These are phyloP conservation scores for Neurospora sp. DNA, from an alignment of 495 filamentous ascomycete species.

Conservation along the genomic window DNA sequence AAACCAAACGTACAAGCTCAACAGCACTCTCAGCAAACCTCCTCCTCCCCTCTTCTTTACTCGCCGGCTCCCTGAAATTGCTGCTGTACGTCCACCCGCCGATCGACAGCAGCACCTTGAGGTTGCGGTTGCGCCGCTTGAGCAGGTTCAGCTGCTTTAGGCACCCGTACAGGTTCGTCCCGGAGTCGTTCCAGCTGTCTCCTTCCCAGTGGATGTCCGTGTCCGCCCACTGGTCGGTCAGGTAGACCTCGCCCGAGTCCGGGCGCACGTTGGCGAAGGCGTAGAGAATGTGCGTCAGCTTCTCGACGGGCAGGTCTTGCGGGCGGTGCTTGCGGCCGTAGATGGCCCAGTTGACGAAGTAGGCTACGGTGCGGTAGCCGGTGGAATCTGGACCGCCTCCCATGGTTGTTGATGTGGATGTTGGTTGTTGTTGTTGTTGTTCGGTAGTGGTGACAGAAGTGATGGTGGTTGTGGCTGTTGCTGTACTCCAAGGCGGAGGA, in stretches of 20 bases:
- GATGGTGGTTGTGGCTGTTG: neutral
- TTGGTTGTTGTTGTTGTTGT: neutral
- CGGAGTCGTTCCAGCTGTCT: slow-evolving; percentile 61
- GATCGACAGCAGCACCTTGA: slow-evolving; percentile 88
- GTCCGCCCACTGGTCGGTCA: slow-evolving; percentile 82
- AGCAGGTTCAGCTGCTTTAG: slow-evolving; percentile 88
- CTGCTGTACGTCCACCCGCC: slow-evolving; percentile 93
- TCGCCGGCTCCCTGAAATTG: slow-evolving; percentile 72
- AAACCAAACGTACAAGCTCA: slow-evolving; percentile 31
- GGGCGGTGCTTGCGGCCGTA: slow-evolving; percentile 82
- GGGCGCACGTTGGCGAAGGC: slow-evolving; percentile 58
- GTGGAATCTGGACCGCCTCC: slow-evolving; percentile 26
- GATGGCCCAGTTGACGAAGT: slow-evolving; percentile 92
- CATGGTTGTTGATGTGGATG: slow-evolving; percentile 28
- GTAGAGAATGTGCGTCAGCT: slow-evolving; percentile 84
- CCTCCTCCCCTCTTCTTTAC: slow-evolving; percentile 48
- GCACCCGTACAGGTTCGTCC: slow-evolving; percentile 80
- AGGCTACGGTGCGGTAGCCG: slow-evolving; percentile 62
- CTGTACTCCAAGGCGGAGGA: neutral
- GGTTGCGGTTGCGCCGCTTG: slow-evolving; percentile 76
- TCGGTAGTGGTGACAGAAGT: neutral
- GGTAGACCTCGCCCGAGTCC: slow-evolving; percentile 53
- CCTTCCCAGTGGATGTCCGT: slow-evolving; percentile 80
- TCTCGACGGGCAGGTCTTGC: slow-evolving; percentile 75
- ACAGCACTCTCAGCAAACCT: slow-evolving; percentile 62